Evolutionary conservation across 768 basidiomycete genomes (phyloP), one percentile per base, ranked within the genome.

Genomic region (Pleurotus salmoneostramineus): DNA sequence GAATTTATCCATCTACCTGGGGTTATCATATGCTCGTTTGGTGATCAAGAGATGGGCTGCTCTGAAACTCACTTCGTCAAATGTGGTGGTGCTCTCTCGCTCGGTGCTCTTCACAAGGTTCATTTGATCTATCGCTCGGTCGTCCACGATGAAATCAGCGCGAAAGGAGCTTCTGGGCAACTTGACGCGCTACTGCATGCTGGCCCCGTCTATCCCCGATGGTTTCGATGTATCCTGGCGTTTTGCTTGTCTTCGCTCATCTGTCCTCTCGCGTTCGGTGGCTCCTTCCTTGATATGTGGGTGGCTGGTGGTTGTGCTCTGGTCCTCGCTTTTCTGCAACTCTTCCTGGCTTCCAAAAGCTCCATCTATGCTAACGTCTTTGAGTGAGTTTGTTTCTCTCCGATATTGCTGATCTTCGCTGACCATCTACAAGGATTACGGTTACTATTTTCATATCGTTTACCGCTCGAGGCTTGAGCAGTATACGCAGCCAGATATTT

Each of bases 1-100:
- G 92, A 95, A 68, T 95, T 95, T 68, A 89, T 96, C 42, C 89
- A 95, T 71, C 75, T 92, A 11, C 91, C 90, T 21, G 82, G 80
- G 14, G 81, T 91, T 61, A 88, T 92, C 62, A 90, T 97, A 56
- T 89, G 88, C 62, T 93, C 91, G 42, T 96, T 96, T 67, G 91
- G 90, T 12, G 93, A 96, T 67, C 85, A 85, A 61, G 91, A 92
- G 61, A 88, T 91, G n/a, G 90, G 91, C 62, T 89, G 89, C 1
- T 90, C 90, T 33, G 90, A 94, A 69, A 93, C 93, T 31, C 84
- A 95, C 69, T 93, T 96, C 71, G 79, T 95, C 69, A 93, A 92
- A 68, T 87, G 86, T 58, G 76, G 76, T 32, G 89, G 89, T 14
- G 77, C 86, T 27, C 83, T 97, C 33, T 86, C 90, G 46, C 83